Evolutionary conservation across 805 yeast species (phyloP), one percentile per base, ranked within the genome.

Genomic region (Pichia scutulata): DNA sequence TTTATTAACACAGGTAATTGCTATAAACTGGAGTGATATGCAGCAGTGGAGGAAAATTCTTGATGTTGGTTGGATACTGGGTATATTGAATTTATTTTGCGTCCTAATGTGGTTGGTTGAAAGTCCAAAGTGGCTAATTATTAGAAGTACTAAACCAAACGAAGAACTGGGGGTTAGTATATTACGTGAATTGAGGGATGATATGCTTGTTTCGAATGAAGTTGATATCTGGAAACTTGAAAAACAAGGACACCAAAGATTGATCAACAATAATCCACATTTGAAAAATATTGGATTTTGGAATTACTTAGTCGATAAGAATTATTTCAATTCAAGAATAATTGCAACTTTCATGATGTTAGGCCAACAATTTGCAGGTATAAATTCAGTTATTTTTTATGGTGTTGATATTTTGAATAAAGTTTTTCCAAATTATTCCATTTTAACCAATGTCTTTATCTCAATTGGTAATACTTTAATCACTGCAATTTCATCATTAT

Each of bases 311-410:
- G 70, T 72, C 0, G 68, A 73, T 18, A 68, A 78, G 0, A 72
- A 66, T 42, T 89, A 77, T 66, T 64, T 69, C 33, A 77, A 77
- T 47, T 81, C 93, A 5, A 72, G 82, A 44, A 59, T 76, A 19
- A 84, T 82, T 0, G 86, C 89, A 10, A 79, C 89, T 0, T 79
- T 84, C 2, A 75, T 89, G 18, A 77, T 90, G 73, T 70, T 83
- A 21, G 84, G 90, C 18, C 99, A 93, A 69, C 99, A 93, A 65
- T 79, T 92, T 51, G 82, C 89, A 58, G 99, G 99, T 33, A 87
- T 93, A 63, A 93, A 93, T 65, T 81, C 96, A 2, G 89, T 93
- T 52, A 81, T 93, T 21, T 88, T 92, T 63, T 93, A 92, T 65
- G 99, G 99, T 5, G 97, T 92, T 6, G 79, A 87, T 14, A 86